phyloP scores from a whole-genome alignment of 495 filamentous ascomycete species.

The Aspergillus ostianus region DNA sequence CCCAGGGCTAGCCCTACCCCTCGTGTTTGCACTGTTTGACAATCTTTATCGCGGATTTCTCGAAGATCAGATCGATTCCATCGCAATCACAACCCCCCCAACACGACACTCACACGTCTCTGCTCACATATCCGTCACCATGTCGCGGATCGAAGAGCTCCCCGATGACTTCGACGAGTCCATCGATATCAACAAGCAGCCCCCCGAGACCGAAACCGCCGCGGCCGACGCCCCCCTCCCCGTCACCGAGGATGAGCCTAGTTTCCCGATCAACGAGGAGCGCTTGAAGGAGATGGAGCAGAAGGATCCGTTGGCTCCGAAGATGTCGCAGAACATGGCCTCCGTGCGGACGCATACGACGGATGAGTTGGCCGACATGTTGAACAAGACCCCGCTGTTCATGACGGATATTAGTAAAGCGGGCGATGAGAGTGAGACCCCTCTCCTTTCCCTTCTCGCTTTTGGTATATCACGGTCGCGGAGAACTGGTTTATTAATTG shows the following conservation, averaged over 20 bases:
- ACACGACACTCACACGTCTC: not conserved
- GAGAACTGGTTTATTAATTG: constrained; percentile 1
- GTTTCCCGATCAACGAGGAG: constrained; percentile 46
- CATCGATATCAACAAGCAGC: constrained; percentile 33
- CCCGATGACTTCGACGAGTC: constrained; percentile 50
- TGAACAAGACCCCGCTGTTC: constrained; percentile 85
- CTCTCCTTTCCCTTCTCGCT: constrained; percentile 4
- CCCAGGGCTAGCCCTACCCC: constrained; percentile 28
- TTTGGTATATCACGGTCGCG: not conserved
- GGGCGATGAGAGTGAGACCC: constrained; percentile 49
- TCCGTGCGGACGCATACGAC: constrained; percentile 59
- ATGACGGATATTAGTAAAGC: constrained; percentile 87
- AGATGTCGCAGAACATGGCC: constrained; percentile 59
- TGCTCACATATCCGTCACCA: constrained; percentile 11
- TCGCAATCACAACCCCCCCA: constrained; percentile 1
- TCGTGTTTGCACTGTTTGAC: constrained; percentile 43
- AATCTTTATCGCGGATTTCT: constrained; percentile 15
- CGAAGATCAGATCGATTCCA: not conserved
- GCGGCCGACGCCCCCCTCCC: constrained; percentile 18
- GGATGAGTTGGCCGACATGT: constrained; percentile 68
- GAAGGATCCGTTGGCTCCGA: constrained; percentile 32
- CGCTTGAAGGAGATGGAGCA: constrained; percentile 32
- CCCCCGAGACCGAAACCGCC: constrained; percentile 14
- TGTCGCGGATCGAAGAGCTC: constrained; percentile 51
- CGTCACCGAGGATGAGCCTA: constrained; percentile 34